phyloP scores from a whole-genome alignment of 2,329 filamentous ascomycete species.

The Trichoderma polysporum region DNA sequence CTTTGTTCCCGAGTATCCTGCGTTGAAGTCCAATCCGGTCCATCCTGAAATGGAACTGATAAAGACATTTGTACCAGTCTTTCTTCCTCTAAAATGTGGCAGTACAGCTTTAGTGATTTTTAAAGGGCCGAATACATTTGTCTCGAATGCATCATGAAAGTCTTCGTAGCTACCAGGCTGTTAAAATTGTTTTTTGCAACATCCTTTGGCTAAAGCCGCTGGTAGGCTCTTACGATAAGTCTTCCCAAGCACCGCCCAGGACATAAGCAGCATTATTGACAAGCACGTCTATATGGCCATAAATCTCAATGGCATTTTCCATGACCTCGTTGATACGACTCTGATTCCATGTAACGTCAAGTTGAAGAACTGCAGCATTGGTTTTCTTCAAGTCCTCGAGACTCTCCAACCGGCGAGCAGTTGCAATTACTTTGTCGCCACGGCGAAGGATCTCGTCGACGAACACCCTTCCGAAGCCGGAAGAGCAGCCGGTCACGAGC shows the following conservation, averaged over 20 bases:
- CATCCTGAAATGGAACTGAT: conserved; percentile 20
- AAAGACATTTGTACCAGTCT: conserved; percentile 20
- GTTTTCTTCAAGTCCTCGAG: conserved; percentile 29
- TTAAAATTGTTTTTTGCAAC: not conserved
- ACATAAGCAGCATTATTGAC: conserved; percentile 30
- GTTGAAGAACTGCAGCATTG: conserved; percentile 29
- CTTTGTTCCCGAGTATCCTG: conserved; percentile 20
- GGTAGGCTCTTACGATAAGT: conserved; percentile 1
- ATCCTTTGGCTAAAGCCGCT: not conserved
- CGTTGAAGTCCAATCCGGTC: conserved; percentile 12
- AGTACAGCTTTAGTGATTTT: conserved; percentile 2
- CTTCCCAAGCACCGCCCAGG: conserved; percentile 5
- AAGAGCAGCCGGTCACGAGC: conserved; percentile 22
- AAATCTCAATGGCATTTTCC: conserved; percentile 29
- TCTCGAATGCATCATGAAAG: not conserved
- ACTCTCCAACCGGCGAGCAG: conserved; percentile 10
- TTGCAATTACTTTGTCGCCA: conserved; percentile 31
- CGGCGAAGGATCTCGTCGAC: conserved; percentile 18
- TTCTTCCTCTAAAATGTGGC: conserved; percentile 16
- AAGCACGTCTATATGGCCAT: conserved; percentile 29
- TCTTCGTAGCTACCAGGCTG: not conserved
- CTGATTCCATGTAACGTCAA: conserved; percentile 31
- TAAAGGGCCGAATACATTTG: conserved; percentile 11
- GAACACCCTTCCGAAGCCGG: conserved; percentile 7
- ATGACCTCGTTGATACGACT: conserved; percentile 25